Conservation (phyloP, 2,329 filamentous ascomycete species). For the Alternaria solani region DNA sequence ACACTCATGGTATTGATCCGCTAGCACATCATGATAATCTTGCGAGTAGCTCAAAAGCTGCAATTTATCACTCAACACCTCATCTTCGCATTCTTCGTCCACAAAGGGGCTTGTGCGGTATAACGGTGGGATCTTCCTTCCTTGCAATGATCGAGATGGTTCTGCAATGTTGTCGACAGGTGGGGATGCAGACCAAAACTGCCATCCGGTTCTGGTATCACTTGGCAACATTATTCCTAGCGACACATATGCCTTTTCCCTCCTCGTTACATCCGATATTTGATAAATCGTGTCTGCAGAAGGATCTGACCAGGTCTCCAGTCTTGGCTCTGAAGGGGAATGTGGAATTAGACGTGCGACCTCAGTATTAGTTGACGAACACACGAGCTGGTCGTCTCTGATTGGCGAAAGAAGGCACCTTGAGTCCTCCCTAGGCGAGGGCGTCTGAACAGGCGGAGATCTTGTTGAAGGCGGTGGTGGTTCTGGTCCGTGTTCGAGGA, state of each 20-base stretch:
- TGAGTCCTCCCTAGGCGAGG: background rate
- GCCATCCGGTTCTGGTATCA: conserved; percentile 13
- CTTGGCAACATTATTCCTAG: conserved; percentile 24
- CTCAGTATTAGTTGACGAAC: background rate
- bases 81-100: conserved; percentile 28
- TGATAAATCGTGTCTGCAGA: conserved; percentile 15
- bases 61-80: conserved; percentile 30
- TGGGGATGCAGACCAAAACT: background rate
- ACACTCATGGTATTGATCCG: conserved; percentile 34
- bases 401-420: background rate
- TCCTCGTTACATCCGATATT: conserved; percentile 27
- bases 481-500: conserved; percentile 7
- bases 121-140: conserved; percentile 23
- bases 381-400: background rate
- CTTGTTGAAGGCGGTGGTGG: conserved; percentile 31
- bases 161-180: background rate
- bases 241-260: conserved; percentile 34
- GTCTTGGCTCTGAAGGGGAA: background rate
- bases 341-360: background rate
- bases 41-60: conserved; percentile 38
- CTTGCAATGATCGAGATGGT: conserved; percentile 9
- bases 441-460: conserved; percentile 20
- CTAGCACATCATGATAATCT: conserved; percentile 41
- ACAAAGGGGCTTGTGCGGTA: conserved; percentile 20
- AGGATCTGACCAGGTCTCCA: background rate